Conservation (phyloP, 768 basidiomycete species). For the Russula sp. region DNA sequence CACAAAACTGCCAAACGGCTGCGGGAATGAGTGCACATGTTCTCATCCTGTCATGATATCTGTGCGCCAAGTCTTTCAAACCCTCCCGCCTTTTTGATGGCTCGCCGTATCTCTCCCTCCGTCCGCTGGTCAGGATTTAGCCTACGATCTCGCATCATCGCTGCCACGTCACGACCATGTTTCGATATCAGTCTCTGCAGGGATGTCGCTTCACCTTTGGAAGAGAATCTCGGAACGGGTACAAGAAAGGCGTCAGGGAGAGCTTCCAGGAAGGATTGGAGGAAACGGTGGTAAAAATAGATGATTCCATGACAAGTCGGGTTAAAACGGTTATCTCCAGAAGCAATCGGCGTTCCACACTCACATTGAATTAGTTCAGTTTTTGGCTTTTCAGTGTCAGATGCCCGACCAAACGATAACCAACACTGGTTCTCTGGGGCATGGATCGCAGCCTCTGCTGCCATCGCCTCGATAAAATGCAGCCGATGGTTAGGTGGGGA, state of each 20-base stretch:
- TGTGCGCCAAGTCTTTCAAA: constrained; percentile 27
- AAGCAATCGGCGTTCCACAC: constrained; percentile 15
- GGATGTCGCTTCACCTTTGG: constrained; percentile 60
- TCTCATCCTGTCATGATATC: background rate
- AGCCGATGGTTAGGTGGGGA: background rate
- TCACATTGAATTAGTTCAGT: constrained; percentile 17
- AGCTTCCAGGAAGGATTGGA: constrained; percentile 16
- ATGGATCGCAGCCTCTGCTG: constrained; percentile 5
- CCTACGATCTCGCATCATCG: constrained; percentile 74
- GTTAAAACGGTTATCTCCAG: constrained; percentile 20
- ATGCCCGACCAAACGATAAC: constrained; percentile 8
- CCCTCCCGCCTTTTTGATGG: constrained; percentile 49
- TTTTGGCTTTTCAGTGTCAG: constrained; percentile 6
- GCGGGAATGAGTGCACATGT: constrained; percentile 2
- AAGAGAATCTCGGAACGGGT: constrained; percentile 44
- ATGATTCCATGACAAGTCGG: constrained; percentile 16
- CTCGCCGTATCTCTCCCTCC: constrained; percentile 63
- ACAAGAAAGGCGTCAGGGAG: constrained; percentile 1
- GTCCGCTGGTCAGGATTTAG: constrained; percentile 83
- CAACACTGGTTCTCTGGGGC: constrained; percentile 8
- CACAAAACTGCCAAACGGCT: constrained; percentile 2
- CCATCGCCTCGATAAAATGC: constrained; percentile 11
- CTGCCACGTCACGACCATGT: constrained; percentile 63
- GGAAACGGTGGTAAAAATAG: constrained; percentile 10
- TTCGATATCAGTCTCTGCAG: constrained; percentile 57